A percentile compares a stretch with the other conserved stretches of the same genome.
These are phyloP conservation scores for Botrytis paeoniae DNA, from an alignment of 2,329 filamentous ascomycete species.

Conservation along the genomic window DNA sequence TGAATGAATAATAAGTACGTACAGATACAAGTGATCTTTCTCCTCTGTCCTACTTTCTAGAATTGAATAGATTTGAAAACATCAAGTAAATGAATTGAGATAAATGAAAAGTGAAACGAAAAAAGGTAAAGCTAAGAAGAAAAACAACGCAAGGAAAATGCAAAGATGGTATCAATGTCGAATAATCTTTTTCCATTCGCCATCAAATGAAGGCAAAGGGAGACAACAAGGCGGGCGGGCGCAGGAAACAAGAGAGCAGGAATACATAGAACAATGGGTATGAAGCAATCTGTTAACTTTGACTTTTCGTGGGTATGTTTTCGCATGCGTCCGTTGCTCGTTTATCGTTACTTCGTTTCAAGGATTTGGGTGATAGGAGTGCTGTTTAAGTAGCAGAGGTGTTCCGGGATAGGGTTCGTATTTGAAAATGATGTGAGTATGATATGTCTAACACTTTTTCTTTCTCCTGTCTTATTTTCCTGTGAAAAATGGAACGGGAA, in stretches of 20 bases:
- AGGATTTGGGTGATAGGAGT: conserved; percentile 3
- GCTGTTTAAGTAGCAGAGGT: background rate
- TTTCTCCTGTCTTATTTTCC: conserved; percentile 1
- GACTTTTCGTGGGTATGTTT: conserved; percentile 14
- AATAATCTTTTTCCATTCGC: conserved; percentile 1
- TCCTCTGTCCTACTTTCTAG: background rate
- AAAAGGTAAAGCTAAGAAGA: background rate
- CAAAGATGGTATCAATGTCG: conserved; percentile 17
- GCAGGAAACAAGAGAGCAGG: conserved; percentile 13
- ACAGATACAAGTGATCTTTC: conserved; percentile 7
- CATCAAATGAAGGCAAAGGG: background rate
- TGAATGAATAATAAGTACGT: background rate
- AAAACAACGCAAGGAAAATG: conserved; percentile 10
- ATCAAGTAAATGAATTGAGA: background rate
- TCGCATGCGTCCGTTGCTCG: conserved; percentile 20
- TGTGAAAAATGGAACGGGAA: background rate
- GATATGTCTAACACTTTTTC: background rate
- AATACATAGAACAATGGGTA: conserved; percentile 14
- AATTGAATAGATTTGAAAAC: background rate
- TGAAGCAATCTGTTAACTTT: conserved; percentile 19
- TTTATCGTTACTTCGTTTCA: conserved; percentile 20
- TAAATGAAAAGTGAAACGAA: background rate
- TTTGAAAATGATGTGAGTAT: conserved; percentile 1
- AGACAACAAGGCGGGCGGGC: conserved; percentile 12
- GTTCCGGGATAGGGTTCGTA: conserved; percentile 3